Conservation (phyloP, 2,329 filamentous ascomycete genomes). For the Blastomyces silverae region DNA sequence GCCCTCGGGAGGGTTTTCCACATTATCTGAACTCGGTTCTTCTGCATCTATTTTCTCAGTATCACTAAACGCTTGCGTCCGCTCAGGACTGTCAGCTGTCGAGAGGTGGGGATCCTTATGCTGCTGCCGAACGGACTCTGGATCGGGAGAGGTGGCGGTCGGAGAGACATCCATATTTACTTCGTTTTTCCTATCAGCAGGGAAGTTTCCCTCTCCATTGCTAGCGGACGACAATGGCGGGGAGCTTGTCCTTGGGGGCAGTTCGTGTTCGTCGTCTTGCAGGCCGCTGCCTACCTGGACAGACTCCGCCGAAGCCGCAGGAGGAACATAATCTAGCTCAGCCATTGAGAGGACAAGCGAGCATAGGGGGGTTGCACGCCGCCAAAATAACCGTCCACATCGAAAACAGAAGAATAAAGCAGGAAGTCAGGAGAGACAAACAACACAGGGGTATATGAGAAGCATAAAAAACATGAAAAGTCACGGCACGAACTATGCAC, state of each 20-base stretch:
- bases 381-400: conserved; percentile 27
- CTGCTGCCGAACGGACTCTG: neutral
- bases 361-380: conserved; percentile 28
- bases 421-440: conserved; percentile 10
- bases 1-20: neutral
- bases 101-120: neutral
- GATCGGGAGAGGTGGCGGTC: neutral
- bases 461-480: neutral
- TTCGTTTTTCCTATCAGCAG: neutral
- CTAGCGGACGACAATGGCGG: neutral
- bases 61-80: neutral
- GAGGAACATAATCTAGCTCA: conserved; percentile 29
- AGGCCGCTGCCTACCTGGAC: neutral
- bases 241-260: neutral
- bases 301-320: conserved; percentile 11
- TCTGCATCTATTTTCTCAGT: neutral
- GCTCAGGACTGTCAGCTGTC: neutral
- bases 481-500: neutral
- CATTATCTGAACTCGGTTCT: conserved; percentile 11
- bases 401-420: conserved; percentile 18
- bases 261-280: neutral
- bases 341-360: conserved; percentile 39
- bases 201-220: neutral
- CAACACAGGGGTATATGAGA: conserved; percentile 21
- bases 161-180: neutral